Conservation (phyloP, 31 red algal genomes). For the Porphyra umbilicalis region DNA sequence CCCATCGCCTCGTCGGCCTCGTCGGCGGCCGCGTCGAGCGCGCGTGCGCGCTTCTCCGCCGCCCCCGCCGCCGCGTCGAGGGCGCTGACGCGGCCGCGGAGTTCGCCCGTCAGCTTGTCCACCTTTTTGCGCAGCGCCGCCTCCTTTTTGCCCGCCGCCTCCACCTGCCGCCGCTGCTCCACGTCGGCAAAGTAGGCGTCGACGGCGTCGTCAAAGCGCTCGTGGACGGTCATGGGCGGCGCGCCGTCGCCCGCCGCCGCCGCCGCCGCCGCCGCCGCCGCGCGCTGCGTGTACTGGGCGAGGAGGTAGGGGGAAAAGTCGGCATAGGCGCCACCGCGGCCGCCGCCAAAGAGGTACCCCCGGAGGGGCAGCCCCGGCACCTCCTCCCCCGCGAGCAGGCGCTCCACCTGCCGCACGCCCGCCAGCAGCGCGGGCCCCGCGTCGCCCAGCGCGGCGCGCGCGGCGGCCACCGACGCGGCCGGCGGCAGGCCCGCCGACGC, state of each 20-base stretch:
- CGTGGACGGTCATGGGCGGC: not conserved
- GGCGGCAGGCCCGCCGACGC: conserved; percentile 24
- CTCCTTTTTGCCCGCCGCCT: conserved; percentile 38
- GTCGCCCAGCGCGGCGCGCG: not conserved
- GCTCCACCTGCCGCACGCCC: conserved; percentile 2
- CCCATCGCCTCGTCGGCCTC: conserved; percentile 80
- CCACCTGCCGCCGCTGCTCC: conserved; percentile 40
- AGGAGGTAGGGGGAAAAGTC: conserved; percentile 56
- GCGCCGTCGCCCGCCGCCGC: not conserved
- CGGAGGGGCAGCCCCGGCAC: conserved; percentile 3
- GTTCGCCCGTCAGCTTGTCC: conserved; percentile 55
- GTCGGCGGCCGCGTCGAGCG: conserved; percentile 75
- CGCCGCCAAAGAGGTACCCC: not conserved
- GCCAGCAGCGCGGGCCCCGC: not conserved
- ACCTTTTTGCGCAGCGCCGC: conserved; percentile 67
- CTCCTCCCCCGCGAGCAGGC: conserved; percentile 13
- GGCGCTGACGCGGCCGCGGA: conserved; percentile 52
- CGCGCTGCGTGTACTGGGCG: conserved; percentile 20
- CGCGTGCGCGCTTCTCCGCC: conserved; percentile 40
- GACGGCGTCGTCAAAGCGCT: conserved; percentile 81
- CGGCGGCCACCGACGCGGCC: conserved; percentile 11
- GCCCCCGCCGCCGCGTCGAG: conserved; percentile 54
- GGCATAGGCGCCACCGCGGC: not conserved
- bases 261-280: conserved; percentile 2
- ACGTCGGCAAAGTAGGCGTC: conserved; percentile 84